Base-by-base conservation (phyloP, 1,284 basidiomycete genomes). In the Phellinidium pouzarii region DNA sequence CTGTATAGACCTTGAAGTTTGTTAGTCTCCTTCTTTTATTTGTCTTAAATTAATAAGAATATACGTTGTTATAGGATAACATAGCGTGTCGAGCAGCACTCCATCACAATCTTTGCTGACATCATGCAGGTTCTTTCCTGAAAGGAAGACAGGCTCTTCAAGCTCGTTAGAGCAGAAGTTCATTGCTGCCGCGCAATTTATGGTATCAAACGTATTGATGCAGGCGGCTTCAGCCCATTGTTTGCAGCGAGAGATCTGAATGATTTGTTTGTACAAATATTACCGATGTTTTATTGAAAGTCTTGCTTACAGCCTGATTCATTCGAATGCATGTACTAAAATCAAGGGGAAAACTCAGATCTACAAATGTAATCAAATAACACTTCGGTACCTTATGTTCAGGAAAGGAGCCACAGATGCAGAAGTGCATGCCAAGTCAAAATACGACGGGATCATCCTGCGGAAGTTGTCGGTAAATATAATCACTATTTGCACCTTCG, bases 151-250 rank as follows among this genome's bases (percentile, higher is more conserved):
- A 17, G 52, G 53, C 20, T 20, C 8, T 14, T 29, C 50, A 40
- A 55, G 29, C 23, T 44, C 38, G 8, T 11, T n/a, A 29, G 38
- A 41, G 48, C 61, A 63, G 48, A 56, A 60, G 19, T 36, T 9
- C 38, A 53, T 53, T 9, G 61, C 61, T 9, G 56, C 54, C 36
- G 56, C 44, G 44, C 61, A 63, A 7, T 49, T 54, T 19, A 59
- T 44, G 8, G 50, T 17, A 43, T 63, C 60, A 29, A 54, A 52
- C 17, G 46, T 42, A 27, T 62, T 59, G 29, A 63, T 42, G 48
- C 61, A 63, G 29, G 57, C 50, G 8, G 40, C 42, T 23, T 57
- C 57, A 19, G 58, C 46, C 59, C 59, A 58, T 22, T 52, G 51
- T 41, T 58, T 50, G 54, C 61, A 63, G 17, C 59, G 53, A 1